These are phyloP conservation scores for Pachyrhizus erosus DNA, from an alignment of 306 rosid species.

Conservation along the genomic window DNA sequence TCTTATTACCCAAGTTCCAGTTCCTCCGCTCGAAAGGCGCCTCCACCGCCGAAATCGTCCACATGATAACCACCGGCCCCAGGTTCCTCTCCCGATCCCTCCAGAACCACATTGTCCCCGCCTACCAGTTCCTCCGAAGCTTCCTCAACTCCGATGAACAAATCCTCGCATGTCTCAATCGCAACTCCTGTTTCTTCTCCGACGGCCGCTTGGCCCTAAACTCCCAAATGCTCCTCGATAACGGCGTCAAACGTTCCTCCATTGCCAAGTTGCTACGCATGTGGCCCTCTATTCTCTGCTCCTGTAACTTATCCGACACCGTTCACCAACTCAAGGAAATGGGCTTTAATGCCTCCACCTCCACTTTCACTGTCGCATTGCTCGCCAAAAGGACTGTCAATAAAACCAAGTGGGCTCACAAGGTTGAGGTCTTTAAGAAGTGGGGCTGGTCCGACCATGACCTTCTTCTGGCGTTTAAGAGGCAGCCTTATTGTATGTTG, in stretches of 20 bases:
- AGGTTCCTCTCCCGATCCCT: not conserved
- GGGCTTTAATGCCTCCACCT: conserved; percentile 47
- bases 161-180: not conserved
- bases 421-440: conserved; percentile 45
- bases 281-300: not conserved
- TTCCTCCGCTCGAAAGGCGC: conserved; percentile 48
- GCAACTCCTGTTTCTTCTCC: not conserved
- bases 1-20: conserved; percentile 32
- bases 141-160: not conserved
- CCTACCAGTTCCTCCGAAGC: not conserved
- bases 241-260: not conserved
- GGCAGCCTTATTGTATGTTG: conserved; percentile 50
- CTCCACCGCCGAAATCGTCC: conserved; percentile 17
- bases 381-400: conserved; percentile 28
- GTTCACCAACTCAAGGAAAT: conserved; percentile 47
- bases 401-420: conserved; percentile 51
- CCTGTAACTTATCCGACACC: not conserved
- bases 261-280: not conserved
- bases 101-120: conserved; percentile 6
- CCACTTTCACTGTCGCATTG: conserved; percentile 43
- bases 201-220: not conserved
- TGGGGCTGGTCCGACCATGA: conserved; percentile 72
- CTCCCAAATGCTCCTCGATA: not conserved
- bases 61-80: not conserved
- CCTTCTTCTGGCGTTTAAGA: conserved; percentile 43